A percentile compares a stretch with the other conserved stretches of the same genome.
Conservation (phyloP, 306 rosid species). For the Castanospermum australe region DNA sequence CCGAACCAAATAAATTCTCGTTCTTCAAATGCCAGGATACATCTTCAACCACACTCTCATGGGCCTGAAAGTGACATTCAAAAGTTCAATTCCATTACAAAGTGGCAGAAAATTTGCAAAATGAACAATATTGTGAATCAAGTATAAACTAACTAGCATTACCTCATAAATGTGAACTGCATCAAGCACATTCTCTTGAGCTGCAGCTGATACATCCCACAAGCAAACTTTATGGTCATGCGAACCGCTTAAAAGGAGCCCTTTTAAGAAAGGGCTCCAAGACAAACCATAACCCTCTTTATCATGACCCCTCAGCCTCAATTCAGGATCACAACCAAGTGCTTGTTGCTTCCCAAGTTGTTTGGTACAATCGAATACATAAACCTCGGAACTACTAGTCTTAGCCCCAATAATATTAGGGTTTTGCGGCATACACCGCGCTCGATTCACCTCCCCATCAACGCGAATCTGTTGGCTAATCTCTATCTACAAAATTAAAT, state of each 20-base stretch:
- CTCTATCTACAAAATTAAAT: slow-evolving; percentile 51
- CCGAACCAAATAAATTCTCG: slow-evolving; percentile 77
- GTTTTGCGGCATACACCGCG: slow-evolving; percentile 88
- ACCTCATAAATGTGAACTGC: slow-evolving; percentile 77
- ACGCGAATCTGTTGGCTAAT: slow-evolving; percentile 60
- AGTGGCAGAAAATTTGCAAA: neutral
- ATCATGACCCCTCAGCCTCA: slow-evolving; percentile 91
- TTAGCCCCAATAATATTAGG: slow-evolving; percentile 63
- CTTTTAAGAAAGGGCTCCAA: slow-evolving; percentile 77
- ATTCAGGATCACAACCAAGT: slow-evolving; percentile 60
- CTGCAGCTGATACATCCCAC: slow-evolving; percentile 75
- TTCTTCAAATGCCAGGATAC: slow-evolving; percentile 82
- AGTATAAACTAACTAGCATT: neutral
- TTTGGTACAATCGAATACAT: slow-evolving; percentile 64
- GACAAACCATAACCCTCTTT: slow-evolving; percentile 90
- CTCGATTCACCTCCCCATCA: slow-evolving; percentile 93
- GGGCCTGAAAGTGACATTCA: slow-evolving; percentile 42
- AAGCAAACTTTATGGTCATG: slow-evolving; percentile 75
- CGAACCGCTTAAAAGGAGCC: slow-evolving; percentile 81
- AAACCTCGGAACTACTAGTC: slow-evolving; percentile 77
- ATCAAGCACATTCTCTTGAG: slow-evolving; percentile 60
- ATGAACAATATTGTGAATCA: neutral
- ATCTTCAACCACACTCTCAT: slow-evolving; percentile 71
- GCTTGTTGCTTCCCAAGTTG: slow-evolving; percentile 41
- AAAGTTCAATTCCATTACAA: slow-evolving; percentile 18